Conservation (phyloP, 108 stramenopile species). For the Skeletonema grethae region DNA sequence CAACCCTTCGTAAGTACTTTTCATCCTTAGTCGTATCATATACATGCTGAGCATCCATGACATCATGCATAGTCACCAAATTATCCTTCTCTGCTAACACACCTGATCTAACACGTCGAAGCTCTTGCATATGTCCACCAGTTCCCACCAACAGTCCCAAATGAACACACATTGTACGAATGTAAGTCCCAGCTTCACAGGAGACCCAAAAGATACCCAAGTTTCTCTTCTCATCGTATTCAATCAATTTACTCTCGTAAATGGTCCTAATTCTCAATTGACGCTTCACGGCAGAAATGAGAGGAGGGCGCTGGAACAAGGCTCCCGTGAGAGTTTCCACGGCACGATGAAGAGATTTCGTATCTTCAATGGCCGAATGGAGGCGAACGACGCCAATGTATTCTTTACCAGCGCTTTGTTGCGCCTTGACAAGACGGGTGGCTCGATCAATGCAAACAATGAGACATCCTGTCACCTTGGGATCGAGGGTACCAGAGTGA, state of each 20-base stretch:
- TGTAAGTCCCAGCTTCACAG: constrained; percentile 99
- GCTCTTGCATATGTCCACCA: constrained; percentile 99
- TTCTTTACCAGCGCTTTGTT: constrained; percentile 99
- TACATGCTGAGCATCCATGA: constrained; percentile 98
- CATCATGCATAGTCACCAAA: constrained; percentile 99
- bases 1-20: constrained; percentile 94
- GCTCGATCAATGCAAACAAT: constrained; percentile 99
- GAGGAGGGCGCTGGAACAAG: constrained; percentile 98
- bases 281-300: constrained; percentile 99
- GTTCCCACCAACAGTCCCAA: constrained; percentile 94
- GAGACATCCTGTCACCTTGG: constrained; percentile 99
- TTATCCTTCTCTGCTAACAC: constrained; percentile 91
- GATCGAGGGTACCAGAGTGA: constrained; percentile 99
- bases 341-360: constrained; percentile 85
- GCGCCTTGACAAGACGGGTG: constrained; percentile 98
- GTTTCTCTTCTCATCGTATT: constrained; percentile 96
- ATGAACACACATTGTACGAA: constrained; percentile 99
- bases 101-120: constrained; percentile 96
- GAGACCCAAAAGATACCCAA: constrained; percentile 95
- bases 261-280: constrained; percentile 99
- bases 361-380: constrained; percentile 88
- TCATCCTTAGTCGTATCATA: constrained; percentile 99
- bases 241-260: constrained; percentile 95
- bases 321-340: constrained; percentile 98
- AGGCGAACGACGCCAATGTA: constrained; percentile 98